Conservation (phyloP, 176 grass and related monocot species). For the Sorghum bicolor region Sorghum_bicolor_NCBIv3 NC_012878.2:8931001-8931500, state of each 20-base stretch:
- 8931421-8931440: background rate
- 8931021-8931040: constrained; percentile 53
- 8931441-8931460: constrained; percentile 65
- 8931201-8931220: background rate
- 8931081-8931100: constrained; percentile 90
- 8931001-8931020: constrained; percentile 60
- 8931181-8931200: background rate
- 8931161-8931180: background rate
- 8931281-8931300: constrained; percentile 83
- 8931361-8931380: background rate
- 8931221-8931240: constrained; percentile 59
- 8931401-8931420: background rate
- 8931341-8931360: constrained; percentile 21
- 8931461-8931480: constrained; percentile 67
- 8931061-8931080: constrained; percentile 85
- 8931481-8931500: constrained; percentile 91
- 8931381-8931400: background rate
- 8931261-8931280: constrained; percentile 84
- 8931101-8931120: constrained; percentile 78
- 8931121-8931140: background rate
- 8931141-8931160: background rate
- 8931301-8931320: constrained; percentile 93
- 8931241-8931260: constrained; percentile 80
- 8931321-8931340: constrained; percentile 50
- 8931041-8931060: constrained; percentile 65